Percentiles rank a stretch among this genome's conserved stretches.
Conservation (phyloP, 768 basidiomycete genomes). For the Termitomyces bulborhizus region DNA sequence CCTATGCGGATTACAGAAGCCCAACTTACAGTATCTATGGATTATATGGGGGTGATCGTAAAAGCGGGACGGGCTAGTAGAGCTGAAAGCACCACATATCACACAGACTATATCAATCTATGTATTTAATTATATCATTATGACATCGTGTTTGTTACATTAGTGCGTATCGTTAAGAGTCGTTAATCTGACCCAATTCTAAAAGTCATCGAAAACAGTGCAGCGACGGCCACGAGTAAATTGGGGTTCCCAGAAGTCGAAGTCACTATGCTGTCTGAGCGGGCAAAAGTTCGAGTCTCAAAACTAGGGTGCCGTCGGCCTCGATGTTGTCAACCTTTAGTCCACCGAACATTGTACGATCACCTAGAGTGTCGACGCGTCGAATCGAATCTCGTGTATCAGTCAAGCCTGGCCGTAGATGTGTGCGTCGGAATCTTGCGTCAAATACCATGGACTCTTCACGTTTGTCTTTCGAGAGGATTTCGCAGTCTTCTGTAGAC, state of each 20-base stretch:
- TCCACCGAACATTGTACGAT: slow-evolving; percentile 1
- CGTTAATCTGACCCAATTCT: too few species aligned
- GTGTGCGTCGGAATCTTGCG: background rate
- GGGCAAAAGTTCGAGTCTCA: background rate
- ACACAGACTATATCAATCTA: background rate
- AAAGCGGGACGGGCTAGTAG: slow-evolving; percentile 28
- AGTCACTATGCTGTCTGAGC: background rate
- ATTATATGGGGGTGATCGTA: slow-evolving; percentile 58
- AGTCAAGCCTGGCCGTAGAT: background rate
- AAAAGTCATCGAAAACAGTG: background rate
- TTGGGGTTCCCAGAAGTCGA: background rate
- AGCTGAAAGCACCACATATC: background rate
- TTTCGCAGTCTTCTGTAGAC: background rate
- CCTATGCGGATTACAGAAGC: slow-evolving; percentile 62
- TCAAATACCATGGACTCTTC: background rate
- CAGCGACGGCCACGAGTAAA: background rate
- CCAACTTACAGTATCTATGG: slow-evolving; percentile 83
- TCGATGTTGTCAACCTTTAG: background rate
- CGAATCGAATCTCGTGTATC: background rate
- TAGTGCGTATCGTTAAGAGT: too few species aligned
- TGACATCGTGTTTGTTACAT: background rate
- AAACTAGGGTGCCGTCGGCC: background rate
- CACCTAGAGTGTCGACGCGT: slow-evolving; percentile 3
- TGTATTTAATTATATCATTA: background rate
- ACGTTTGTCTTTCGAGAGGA: background rate